Percentiles rank a stretch among this genome's conserved stretches.
Conservation (phyloP, 2,329 filamentous ascomycete species). For the Colletotrichum agaves region DNA sequence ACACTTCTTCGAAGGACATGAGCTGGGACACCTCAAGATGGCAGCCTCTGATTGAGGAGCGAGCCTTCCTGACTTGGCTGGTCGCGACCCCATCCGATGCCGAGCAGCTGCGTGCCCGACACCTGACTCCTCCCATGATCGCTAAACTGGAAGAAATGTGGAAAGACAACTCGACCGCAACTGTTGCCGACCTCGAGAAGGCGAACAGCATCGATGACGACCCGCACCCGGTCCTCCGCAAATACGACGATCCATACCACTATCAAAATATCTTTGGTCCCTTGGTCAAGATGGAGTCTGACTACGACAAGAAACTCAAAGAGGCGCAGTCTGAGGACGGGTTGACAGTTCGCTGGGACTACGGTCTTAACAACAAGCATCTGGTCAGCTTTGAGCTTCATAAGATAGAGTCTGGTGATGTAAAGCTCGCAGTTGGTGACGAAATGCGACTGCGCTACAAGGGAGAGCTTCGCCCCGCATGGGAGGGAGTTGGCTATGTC, state of each 20-base stretch:
- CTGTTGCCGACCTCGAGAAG: conserved; percentile 91
- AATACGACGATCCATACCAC: conserved; percentile 97
- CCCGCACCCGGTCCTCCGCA: conserved; percentile 88
- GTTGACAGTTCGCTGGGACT: conserved; percentile 93
- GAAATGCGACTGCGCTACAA: conserved; percentile 99
- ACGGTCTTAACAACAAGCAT: conserved; percentile 96
- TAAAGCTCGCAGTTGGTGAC: conserved; percentile 96
- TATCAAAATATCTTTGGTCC: conserved; percentile 99
- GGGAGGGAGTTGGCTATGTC: conserved; percentile 98
- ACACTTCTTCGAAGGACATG: conserved; percentile 98
- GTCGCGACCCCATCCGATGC: conserved; percentile 90
- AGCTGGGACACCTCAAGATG: conserved; percentile 99
- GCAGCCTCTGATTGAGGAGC: conserved; percentile 97
- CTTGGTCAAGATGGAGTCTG: conserved; percentile 97
- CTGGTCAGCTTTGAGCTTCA: conserved; percentile 94
- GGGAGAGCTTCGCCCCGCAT: conserved; percentile 88
- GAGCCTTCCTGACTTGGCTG: conserved; percentile 94
- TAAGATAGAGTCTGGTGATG: conserved; percentile 96
- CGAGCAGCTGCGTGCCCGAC: conserved; percentile 93
- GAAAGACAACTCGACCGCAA: conserved; percentile 93
- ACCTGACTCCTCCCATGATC: conserved; percentile 93
- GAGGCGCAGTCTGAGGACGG: conserved; percentile 97
- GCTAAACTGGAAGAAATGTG: conserved; percentile 97
- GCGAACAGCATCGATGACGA: conserved; percentile 93
- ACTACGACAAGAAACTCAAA: conserved; percentile 99